A percentile compares a stretch with the other conserved stretches of the same genome.
Conservation (phyloP, 2,329 filamentous ascomycete genomes). For the Fusarium sambucinum region DNA sequence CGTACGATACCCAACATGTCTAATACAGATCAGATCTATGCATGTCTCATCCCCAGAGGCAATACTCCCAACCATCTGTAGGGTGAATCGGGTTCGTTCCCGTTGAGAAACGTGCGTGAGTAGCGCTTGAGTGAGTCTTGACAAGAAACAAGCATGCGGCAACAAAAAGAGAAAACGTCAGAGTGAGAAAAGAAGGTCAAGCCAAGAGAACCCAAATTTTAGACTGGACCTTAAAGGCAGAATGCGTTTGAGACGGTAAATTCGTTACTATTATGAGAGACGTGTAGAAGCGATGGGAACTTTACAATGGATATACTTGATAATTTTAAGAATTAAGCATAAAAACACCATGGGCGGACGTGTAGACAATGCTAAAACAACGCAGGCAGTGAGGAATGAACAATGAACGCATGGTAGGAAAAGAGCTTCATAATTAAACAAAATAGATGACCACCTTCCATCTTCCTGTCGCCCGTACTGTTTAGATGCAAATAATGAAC, state of each 20-base stretch:
- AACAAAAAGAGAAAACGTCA: background rate
- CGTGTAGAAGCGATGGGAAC: slow-evolving; percentile 4
- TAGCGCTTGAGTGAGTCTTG: slow-evolving; percentile 2
- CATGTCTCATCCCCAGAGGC: slow-evolving; percentile 24
- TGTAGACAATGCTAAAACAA: slow-evolving; percentile 28
- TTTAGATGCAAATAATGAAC: slow-evolving; percentile 50
- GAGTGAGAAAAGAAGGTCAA: slow-evolving; percentile 8
- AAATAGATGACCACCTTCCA: slow-evolving; percentile 61
- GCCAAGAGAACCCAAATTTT: slow-evolving; percentile 14
- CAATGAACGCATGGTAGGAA: slow-evolving; percentile 42
- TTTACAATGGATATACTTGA: slow-evolving; percentile 8
- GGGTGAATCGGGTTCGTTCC: slow-evolving; percentile 10
- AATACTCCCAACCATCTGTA: slow-evolving; percentile 1
- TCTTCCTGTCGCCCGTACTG: slow-evolving; percentile 48
- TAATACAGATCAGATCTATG: slow-evolving; percentile 1
- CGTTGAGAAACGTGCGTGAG: slow-evolving; percentile 11
- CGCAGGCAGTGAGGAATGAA: slow-evolving; percentile 11
- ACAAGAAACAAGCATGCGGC: slow-evolving; percentile 3
- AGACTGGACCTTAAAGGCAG: background rate
- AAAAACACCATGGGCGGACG: slow-evolving; percentile 23
- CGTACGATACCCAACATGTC: background rate
- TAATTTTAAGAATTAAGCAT: slow-evolving; percentile 16
- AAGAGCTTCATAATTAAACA: slow-evolving; percentile 64
- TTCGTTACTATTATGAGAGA: slow-evolving; percentile 2
- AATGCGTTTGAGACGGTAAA: background rate